A percentile compares a stretch with the other conserved stretches of the same genome.
phyloP scores from a whole-genome alignment of 768 basidiomycete species.

The Strobilomyces dryophilus region DNA sequence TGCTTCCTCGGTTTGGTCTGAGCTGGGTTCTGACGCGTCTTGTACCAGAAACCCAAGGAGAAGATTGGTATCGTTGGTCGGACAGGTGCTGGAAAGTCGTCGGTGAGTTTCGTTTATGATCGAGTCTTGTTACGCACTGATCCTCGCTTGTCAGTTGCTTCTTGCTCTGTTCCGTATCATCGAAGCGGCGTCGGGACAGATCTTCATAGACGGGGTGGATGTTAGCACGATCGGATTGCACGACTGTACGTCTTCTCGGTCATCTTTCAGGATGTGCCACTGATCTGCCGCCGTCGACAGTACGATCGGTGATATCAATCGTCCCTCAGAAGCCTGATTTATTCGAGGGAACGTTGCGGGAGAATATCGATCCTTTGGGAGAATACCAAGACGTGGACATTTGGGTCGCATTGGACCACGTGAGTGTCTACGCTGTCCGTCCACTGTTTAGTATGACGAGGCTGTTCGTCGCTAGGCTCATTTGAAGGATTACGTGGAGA shows the following conservation, averaged over 20 bases:
- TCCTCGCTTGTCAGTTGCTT: slow-evolving; percentile 39
- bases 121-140: background rate
- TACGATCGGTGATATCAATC: slow-evolving; percentile 77
- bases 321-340: slow-evolving; percentile 78
- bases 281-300: slow-evolving; percentile 23
- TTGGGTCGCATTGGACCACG: slow-evolving; percentile 81
- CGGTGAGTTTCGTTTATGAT: slow-evolving; percentile 38
- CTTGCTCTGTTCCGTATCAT: slow-evolving; percentile 76
- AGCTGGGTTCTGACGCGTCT: slow-evolving; percentile 3
- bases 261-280: background rate
- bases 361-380: slow-evolving; percentile 88
- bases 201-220: slow-evolving; percentile 72
- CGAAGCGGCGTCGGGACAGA: slow-evolving; percentile 63
- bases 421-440: slow-evolving; percentile 3
- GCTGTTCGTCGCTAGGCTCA: slow-evolving; percentile 41
- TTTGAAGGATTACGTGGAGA: slow-evolving; percentile 65
- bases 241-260: slow-evolving; percentile 33
- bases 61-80: slow-evolving; percentile 89
- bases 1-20: background rate
- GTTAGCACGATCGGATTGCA: slow-evolving; percentile 72
- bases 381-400: slow-evolving; percentile 73
- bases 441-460: background rate
- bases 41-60: slow-evolving; percentile 62
- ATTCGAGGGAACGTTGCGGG: slow-evolving; percentile 70
- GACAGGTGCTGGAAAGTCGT: slow-evolving; percentile 80